phyloP scores from a whole-genome alignment of 305 asterid genomes.

The Coffea humblotiana region DNA sequence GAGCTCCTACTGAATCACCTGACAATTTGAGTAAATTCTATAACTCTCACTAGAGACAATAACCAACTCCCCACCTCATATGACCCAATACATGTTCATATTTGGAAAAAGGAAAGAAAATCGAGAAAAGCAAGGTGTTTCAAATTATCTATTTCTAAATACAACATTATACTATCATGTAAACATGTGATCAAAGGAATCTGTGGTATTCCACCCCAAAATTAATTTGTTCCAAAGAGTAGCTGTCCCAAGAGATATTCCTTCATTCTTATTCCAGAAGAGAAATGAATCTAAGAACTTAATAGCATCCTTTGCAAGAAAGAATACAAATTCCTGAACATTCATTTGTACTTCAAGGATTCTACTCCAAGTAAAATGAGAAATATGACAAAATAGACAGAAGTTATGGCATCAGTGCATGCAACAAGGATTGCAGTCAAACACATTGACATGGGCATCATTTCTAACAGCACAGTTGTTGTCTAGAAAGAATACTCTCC shows the following conservation, averaged over 20 bases:
- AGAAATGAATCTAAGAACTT: too few relatives aligned
- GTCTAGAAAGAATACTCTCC: not conserved
- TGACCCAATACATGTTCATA: not conserved
- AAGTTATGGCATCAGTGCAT: not conserved
- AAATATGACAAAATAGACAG: not conserved
- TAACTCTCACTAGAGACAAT: not conserved
- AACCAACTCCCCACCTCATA: not conserved
- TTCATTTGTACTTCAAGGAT: not conserved
- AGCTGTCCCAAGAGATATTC: not conserved
- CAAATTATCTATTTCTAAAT: not conserved
- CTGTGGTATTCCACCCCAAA: not conserved
- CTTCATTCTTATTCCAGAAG: too few relatives aligned
- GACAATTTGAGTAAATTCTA: not conserved
- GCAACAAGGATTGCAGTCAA: not conserved
- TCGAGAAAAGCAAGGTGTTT: not conserved
- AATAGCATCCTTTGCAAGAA: too few relatives aligned
- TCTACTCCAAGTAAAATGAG: not conserved
- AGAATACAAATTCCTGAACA: not conserved
- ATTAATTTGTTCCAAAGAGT: not conserved
- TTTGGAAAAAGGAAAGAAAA: not conserved
- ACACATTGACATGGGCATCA: not conserved
- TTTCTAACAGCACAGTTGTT: not conserved
- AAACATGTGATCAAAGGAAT: not conserved
- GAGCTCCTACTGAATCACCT: not conserved
- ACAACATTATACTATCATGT: not conserved